phyloP scores from a whole-genome alignment of 768 basidiomycete genomes.

The Terana coerulea region DNA sequence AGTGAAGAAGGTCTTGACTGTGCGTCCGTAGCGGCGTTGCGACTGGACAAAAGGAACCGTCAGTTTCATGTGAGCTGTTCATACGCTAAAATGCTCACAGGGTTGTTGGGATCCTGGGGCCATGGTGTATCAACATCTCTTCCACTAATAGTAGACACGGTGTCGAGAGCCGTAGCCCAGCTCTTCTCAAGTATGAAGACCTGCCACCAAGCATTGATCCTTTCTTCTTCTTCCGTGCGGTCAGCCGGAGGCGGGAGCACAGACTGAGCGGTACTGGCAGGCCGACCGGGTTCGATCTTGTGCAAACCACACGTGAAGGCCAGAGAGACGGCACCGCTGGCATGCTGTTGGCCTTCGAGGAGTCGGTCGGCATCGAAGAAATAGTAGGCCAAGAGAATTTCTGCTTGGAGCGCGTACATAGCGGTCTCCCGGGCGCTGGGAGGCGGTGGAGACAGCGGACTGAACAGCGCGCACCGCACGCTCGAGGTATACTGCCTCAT shows the following conservation, averaged over 20 bases:
- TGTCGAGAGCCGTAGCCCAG: slow-evolving; percentile 25
- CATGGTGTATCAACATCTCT: slow-evolving; percentile 37
- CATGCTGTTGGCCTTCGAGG: slow-evolving; percentile 12
- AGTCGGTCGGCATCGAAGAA: slow-evolving; percentile 11
- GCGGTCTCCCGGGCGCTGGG: not conserved
- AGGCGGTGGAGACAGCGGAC: slow-evolving; percentile 33
- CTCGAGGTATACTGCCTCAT: slow-evolving; percentile 26
- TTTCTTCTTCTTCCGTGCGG: slow-evolving; percentile 31
- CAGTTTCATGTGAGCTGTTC: not conserved
- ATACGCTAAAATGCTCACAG: slow-evolving; percentile 7
- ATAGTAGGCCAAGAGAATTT: slow-evolving; percentile 15
- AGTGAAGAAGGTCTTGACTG: slow-evolving; percentile 6
- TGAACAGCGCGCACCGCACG: slow-evolving; percentile 48
- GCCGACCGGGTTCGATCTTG: slow-evolving; percentile 17
- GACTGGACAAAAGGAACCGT: not conserved
- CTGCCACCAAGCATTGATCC: slow-evolving; percentile 37
- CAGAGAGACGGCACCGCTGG: slow-evolving; percentile 23
- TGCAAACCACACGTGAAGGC: slow-evolving; percentile 46
- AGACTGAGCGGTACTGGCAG: not conserved
- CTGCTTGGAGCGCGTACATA: slow-evolving; percentile 13
- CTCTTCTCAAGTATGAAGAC: slow-evolving; percentile 31
- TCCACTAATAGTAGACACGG: slow-evolving; percentile 25
- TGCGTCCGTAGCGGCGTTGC: not conserved
- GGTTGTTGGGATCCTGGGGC: slow-evolving; percentile 27
- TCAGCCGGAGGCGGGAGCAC: slow-evolving; percentile 22